These are phyloP conservation scores for Dendrobium nobile DNA, from an alignment of 106 monocot species.

Conservation along the genomic window DNA sequence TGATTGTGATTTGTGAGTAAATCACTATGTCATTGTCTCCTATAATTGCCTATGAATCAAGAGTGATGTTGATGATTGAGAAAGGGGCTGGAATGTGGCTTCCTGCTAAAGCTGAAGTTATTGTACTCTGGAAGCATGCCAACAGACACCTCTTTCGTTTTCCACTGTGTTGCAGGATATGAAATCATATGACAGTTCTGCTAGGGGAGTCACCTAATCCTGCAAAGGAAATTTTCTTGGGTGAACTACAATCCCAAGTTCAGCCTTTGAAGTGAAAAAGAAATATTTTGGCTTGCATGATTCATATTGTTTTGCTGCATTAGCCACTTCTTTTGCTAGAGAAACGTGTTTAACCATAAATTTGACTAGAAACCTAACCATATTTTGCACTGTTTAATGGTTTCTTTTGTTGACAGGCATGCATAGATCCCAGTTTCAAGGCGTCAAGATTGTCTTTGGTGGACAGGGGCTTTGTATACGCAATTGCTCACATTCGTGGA, in stretches of 20 bases:
- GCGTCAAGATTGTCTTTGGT: constrained; percentile 56
- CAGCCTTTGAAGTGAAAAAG: neutral
- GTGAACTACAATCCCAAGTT: neutral
- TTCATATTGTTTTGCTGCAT: neutral
- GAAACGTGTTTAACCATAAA: neutral
- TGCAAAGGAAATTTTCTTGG: neutral
- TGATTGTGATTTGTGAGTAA: no score
- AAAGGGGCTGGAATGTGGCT: neutral
- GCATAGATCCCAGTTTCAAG: constrained; percentile 72
- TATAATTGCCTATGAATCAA: neutral
- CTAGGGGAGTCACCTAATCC: neutral
- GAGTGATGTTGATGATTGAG: neutral
- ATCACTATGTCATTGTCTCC: no score
- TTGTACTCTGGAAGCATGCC: neutral
- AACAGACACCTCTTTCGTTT: neutral
- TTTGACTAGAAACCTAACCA: neutral
- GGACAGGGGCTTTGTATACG: constrained; percentile 78
- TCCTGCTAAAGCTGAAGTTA: neutral
- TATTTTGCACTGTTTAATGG: neutral
- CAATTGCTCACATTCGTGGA: constrained; percentile 84
- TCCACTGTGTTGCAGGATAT: neutral
- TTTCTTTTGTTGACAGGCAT: constrained; percentile 29
- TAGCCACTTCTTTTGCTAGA: neutral
- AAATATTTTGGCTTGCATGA: neutral
- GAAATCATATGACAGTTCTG: neutral